These are phyloP conservation scores for Trichoderma aggressivum DNA, from an alignment of 2,329 filamentous ascomycete species.

Conservation along the genomic window DNA sequence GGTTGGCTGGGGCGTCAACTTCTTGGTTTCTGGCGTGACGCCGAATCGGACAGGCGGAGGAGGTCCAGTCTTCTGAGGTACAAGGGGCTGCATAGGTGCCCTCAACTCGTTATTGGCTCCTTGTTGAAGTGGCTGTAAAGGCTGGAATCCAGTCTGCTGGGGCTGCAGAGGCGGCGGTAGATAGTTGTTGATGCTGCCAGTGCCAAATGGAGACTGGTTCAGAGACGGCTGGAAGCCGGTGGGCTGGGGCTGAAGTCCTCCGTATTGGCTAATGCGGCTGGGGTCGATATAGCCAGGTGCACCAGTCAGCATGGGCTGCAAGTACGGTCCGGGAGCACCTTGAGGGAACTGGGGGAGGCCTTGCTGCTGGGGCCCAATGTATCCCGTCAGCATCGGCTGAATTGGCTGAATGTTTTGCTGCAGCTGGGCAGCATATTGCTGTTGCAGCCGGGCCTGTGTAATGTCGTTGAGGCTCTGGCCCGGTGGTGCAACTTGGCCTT, in stretches of 20 bases:
- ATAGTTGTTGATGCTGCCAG: constrained; percentile 52
- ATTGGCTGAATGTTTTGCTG: constrained; percentile 41
- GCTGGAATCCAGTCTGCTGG: constrained; percentile 53
- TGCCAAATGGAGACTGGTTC: constrained; percentile 47
- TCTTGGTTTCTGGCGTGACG: constrained; percentile 67
- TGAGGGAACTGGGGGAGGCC: constrained; percentile 39
- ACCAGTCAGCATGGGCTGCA: constrained; percentile 52
- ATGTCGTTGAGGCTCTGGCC: constrained; percentile 77
- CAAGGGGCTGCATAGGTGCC: constrained; percentile 41
- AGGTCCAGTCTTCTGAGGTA: constrained; percentile 57
- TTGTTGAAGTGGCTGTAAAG: constrained; percentile 37
- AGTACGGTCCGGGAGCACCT: constrained; percentile 34
- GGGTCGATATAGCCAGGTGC: constrained; percentile 40
- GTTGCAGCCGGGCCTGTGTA: constrained; percentile 62
- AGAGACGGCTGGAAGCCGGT: constrained; percentile 56
- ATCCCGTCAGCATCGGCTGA: constrained; percentile 39
- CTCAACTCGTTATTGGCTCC: constrained; percentile 52
- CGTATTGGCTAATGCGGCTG: constrained; percentile 40
- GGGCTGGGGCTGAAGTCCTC: constrained; percentile 56
- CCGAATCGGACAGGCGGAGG: constrained; percentile 88
- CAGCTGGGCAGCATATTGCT: constrained; percentile 52
- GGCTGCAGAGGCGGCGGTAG: constrained; percentile 59
- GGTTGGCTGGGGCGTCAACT: constrained; percentile 79
- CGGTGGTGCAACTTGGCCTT: constrained; percentile 62
- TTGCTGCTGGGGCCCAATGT: constrained; percentile 34